Evolutionary conservation across 2,329 filamentous ascomycete species (phyloP), one percentile per base, ranked within the genome.

Genomic region (Alternaria rosae): DNA sequence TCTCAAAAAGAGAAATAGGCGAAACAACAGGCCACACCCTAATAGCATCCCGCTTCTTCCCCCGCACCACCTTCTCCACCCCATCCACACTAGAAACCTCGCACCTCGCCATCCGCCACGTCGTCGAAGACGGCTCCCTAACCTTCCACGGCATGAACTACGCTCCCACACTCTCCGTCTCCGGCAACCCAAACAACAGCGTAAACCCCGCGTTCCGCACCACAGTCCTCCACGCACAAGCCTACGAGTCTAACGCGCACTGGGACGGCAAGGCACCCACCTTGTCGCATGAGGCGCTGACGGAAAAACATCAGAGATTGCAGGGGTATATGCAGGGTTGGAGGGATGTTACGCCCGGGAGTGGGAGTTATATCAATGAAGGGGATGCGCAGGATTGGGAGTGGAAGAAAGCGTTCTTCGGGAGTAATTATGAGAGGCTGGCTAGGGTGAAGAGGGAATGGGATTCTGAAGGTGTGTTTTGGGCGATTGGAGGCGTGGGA

Each of bases 381-480:
- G 72, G 71, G 11, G 72, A 75, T 65, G 69, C 69, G 59, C 71
- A 73, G 66, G 71, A 72, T 47, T 62, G 64, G 61, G 57, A 59
- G 25, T 76, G 67, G 66, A 69, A 71, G 54, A 28, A 64, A 1
- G 66, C 61, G 5, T 75, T 74, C 44, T 77, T 61, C 44, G 73
- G 75, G 26, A 30, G 12, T 2, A 70, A 75, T 53, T 76, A 76
- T 61, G 61, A 28, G 41, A 41, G 64, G 28, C 54, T 77, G 56
- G 12, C 52, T n/a, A 42, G 20, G 4, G 58, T 76, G 1, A 76
- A 76, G 66, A 57, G 51, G 53, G 54, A 57, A 50, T 64, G 45
- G 28, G 74, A 77, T 72, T 67, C 66, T 5, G 55, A 64, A 43
- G 73, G 67, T 1, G 54, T 77, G 26, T 76, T 77, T 62, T 75